These are phyloP conservation scores for Teratosphaeria epicoccoides DNA, from an alignment of 2,329 filamentous ascomycete genomes.

Conservation along the genomic window DNA sequence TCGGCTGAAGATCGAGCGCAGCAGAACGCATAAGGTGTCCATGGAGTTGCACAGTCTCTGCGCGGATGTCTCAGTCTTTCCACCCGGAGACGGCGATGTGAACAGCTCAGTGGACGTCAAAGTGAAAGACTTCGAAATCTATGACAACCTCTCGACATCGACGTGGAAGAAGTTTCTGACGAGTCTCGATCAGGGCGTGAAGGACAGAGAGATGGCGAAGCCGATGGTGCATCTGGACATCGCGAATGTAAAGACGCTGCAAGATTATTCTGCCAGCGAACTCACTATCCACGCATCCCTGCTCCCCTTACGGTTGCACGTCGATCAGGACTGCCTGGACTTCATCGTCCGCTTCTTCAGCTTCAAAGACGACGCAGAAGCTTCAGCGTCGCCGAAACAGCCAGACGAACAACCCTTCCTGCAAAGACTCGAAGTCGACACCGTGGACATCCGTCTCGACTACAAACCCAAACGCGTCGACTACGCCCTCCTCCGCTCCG, in stretches of 20 bases:
- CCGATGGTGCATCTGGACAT: slow-evolving; percentile 88
- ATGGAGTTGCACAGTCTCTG: slow-evolving; percentile 83
- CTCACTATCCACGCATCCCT: slow-evolving; percentile 61
- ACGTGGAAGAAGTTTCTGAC: slow-evolving; percentile 98
- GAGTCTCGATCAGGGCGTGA: slow-evolving; percentile 78
- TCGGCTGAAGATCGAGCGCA: slow-evolving; percentile 64
- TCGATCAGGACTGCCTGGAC: slow-evolving; percentile 94
- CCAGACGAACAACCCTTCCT: slow-evolving; percentile 55
- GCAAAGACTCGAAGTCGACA: slow-evolving; percentile 77
- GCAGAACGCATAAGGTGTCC: slow-evolving; percentile 86
- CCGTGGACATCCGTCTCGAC: slow-evolving; percentile 75
- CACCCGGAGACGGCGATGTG: slow-evolving; percentile 65
- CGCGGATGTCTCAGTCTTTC: slow-evolving; percentile 71
- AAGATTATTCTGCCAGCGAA: slow-evolving; percentile 76
- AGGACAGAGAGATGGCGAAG: slow-evolving; percentile 64
- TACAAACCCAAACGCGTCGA: slow-evolving; percentile 99
- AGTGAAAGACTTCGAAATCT: slow-evolving; percentile 74
- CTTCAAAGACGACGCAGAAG: slow-evolving; percentile 67
- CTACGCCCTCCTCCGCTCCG: slow-evolving; percentile 82
- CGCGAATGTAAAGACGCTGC: slow-evolving; percentile 75
- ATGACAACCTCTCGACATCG: slow-evolving; percentile 86
- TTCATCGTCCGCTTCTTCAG: slow-evolving; percentile 97
- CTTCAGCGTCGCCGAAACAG: slow-evolving; percentile 32
- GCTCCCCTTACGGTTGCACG: slow-evolving; percentile 78
- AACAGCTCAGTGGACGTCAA: slow-evolving; percentile 80